Evolutionary conservation across 1,139 yeast species (phyloP).

Genomic region (Suhomyces anneliseae): DNA sequence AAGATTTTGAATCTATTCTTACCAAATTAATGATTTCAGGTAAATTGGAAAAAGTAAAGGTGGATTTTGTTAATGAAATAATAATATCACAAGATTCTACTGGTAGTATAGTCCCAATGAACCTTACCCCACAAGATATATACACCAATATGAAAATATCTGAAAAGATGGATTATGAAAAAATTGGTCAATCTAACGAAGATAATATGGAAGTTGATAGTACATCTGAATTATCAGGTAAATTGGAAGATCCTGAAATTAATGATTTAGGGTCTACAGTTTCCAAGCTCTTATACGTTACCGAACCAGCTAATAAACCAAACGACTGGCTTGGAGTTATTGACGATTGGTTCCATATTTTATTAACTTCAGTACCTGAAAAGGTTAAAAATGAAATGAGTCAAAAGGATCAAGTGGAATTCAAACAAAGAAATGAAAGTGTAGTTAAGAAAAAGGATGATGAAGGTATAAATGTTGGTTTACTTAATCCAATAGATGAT

Average conservation of each 20-base stretch:
- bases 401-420: conserved; percentile 41
- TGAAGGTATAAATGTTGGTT: conserved; percentile 1
- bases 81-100: conserved; percentile 18
- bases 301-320: conserved; percentile 19
- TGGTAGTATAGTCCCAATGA: conserved; percentile 15
- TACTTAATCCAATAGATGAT: conserved; percentile 4
- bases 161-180: not conserved
- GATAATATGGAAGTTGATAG: conserved; percentile 4
- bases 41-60: conserved; percentile 37
- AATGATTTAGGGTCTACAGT: not conserved
- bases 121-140: conserved; percentile 25
- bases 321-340: conserved; percentile 21
- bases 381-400: conserved; percentile 29
- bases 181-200: not conserved
- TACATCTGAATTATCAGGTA: not conserved
- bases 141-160: conserved; percentile 24
- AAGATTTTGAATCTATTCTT: conserved; percentile 39
- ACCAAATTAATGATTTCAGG: conserved; percentile 47
- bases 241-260: not conserved
- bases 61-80: conserved; percentile 45
- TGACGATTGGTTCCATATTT: conserved; percentile 29
- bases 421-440: conserved; percentile 36
- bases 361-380: conserved; percentile 34
- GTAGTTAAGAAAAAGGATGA: conserved; percentile 1
- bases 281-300: conserved; percentile 19